Percentiles rank a stretch among this genome's conserved stretches.
These are phyloP conservation scores for Elaphomyces granulatus DNA, from an alignment of 495 filamentous ascomycete species.

Conservation along the genomic window DNA sequence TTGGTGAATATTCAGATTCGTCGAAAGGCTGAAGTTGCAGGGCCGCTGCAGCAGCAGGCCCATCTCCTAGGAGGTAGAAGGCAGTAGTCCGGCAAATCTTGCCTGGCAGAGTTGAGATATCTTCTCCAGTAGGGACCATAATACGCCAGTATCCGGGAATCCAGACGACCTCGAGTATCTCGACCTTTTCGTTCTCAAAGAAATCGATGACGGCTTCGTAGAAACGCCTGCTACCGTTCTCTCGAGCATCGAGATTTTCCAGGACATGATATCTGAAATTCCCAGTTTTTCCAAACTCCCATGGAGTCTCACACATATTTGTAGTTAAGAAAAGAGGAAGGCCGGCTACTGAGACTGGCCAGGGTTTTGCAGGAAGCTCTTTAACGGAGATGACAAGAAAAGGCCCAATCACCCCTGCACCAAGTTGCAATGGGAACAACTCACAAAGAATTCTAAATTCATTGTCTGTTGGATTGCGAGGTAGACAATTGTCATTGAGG, in stretches of 20 bases:
- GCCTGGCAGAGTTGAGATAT: too few relatives aligned
- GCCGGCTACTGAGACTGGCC: neutral
- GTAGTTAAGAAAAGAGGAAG: neutral
- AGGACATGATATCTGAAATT: neutral
- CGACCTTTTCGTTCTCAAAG: neutral
- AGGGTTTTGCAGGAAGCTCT: neutral
- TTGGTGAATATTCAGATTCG: neutral
- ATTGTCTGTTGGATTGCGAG: neutral
- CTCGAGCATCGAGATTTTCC: neutral
- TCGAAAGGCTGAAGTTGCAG: neutral
- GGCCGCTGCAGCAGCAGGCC: neutral
- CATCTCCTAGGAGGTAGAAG: neutral
- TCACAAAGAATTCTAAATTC: neutral
- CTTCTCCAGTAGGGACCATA: neutral
- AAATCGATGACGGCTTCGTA: neutral
- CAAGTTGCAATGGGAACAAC: neutral
- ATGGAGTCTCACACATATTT: neutral
- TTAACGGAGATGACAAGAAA: neutral
- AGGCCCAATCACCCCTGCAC: neutral
- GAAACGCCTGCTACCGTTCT: neutral
- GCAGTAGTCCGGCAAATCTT: neutral
- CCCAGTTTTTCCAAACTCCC: neutral
- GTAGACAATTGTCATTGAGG: neutral
- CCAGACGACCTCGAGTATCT: neutral
- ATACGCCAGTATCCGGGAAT: neutral